Percentiles rank a stretch among this genome's conserved stretches.
Evolutionary conservation across 306 rosid genomes (phyloP).

Genomic region (Cucumis cinereus): DNA sequence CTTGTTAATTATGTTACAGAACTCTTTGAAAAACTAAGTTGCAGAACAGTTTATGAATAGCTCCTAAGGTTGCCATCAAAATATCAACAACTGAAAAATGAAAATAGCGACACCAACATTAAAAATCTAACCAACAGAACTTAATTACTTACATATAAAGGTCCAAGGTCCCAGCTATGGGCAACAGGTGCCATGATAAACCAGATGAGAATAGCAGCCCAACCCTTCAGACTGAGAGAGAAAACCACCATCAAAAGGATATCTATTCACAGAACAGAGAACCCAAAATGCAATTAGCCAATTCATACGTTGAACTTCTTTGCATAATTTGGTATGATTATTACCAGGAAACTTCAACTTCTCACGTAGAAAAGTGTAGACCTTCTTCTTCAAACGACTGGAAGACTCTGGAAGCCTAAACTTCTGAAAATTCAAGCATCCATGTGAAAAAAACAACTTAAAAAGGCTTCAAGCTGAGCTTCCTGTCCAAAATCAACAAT

Average conservation of each 20-base stretch:
- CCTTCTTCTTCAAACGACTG: conserved; percentile 67
- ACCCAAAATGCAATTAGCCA: conserved; percentile 18
- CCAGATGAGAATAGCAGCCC: conserved; percentile 66
- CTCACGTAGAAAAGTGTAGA: conserved; percentile 64
- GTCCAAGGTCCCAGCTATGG: conserved; percentile 78
- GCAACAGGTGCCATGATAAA: conserved; percentile 87
- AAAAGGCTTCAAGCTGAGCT: neutral
- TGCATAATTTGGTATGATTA: conserved; percentile 7
- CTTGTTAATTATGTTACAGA: neutral
- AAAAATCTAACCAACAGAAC: neutral
- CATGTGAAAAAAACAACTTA: conserved; percentile 8
- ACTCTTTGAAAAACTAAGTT: neutral
- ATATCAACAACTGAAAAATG: conserved; percentile 4
- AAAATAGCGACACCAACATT: neutral
- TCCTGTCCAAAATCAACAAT: neutral
- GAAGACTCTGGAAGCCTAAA: conserved; percentile 82
- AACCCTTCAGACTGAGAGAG: conserved; percentile 69
- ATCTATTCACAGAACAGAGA: conserved; percentile 41
- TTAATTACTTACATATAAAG: conserved; percentile 56
- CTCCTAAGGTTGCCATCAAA: neutral
- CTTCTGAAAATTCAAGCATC: conserved; percentile 39
- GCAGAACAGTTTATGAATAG: neutral
- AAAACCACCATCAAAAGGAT: conserved; percentile 78
- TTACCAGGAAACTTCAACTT: conserved; percentile 87
- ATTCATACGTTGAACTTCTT: conserved; percentile 4